These are phyloP conservation scores for Naematelia encephala DNA, from an alignment of 768 basidiomycete genomes.

Conservation along the genomic window DNA sequence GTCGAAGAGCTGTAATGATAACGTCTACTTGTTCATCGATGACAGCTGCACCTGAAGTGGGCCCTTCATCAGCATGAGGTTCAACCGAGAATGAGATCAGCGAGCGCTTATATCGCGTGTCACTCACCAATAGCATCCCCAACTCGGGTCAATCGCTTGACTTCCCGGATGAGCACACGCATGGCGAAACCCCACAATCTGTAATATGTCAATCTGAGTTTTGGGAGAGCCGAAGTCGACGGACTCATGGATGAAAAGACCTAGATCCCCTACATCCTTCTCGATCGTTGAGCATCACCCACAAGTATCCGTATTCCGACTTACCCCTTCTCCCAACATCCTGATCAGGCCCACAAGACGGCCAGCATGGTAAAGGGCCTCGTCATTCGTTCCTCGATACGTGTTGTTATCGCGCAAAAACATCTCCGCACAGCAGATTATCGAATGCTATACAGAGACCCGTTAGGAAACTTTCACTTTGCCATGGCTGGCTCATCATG, in stretches of 20 bases:
- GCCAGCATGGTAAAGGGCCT: slow-evolving; percentile 4
- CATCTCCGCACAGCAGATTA: slow-evolving; percentile 18
- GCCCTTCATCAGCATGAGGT: neutral
- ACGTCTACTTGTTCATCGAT: neutral
- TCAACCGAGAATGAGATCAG: no score
- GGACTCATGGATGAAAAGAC: neutral
- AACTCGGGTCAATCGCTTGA: neutral
- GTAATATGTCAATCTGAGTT: neutral
- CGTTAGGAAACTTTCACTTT: neutral
- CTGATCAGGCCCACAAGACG: slow-evolving; percentile 14
- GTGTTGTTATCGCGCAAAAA: slow-evolving; percentile 7
- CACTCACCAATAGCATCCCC: neutral
- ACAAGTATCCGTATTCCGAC: no score
- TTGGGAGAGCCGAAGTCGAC: neutral
- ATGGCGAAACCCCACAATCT: neutral
- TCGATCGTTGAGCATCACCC: neutral
- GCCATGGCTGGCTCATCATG: neutral
- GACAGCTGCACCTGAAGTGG: neutral
- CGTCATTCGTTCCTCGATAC: slow-evolving; percentile 1
- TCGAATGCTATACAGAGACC: slow-evolving; percentile 13
- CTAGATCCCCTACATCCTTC: neutral
- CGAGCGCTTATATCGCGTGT: neutral
- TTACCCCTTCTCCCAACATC: slow-evolving; percentile 9
- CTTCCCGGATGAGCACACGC: neutral
- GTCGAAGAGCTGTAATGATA: no score